Base-by-base conservation (phyloP, 2,329 filamentous ascomycete genomes). In the Claviceps pazoutovae region DNA sequence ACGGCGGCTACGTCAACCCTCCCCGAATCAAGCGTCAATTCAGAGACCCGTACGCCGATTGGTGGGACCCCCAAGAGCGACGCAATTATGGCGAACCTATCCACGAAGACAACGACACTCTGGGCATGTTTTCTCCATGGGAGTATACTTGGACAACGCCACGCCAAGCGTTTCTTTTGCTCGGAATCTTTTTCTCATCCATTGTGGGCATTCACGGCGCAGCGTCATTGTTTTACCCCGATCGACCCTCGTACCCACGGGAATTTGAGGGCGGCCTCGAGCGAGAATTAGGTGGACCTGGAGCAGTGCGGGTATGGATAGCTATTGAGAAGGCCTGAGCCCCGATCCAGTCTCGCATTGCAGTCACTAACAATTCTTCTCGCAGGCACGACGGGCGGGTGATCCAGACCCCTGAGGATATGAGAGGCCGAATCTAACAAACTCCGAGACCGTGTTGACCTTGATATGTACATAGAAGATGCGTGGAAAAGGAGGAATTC, bases 1-100 rank as follows among this genome's bases (percentile, higher is more conserved):
- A 90, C 69, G 88, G 87, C 64, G 85, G 84, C 68, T 93, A 88
- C 68, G 78, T 86, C 64, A 88, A 90, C 71, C 86, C 87, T 53
- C 80, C 82, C 14, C 71, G 76, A 51, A 74, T 91, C 70, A 96
- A 95, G 77, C 86, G 91, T 60, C 84, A 89, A 68, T 86, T 88
- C 73, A 88, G 93, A 66, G 93, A 97, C 69, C 93, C 94, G 38
- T 80, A 97, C 67, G 91, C 71, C 65, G 83, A 88, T 65, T 98
- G 89, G 88, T 97, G 89, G 88, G 91, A 98, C 71, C 86, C 89
- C 69, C 93, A 98, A 73, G 93, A 97, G 70, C 84, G 90, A 66
- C 82, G 93, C 63, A 97, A 98, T 77, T 97, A 87, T 67, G 90
- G 90, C 69, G 94, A 98, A 71, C 88, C 91, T 13, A 82, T 95